Base-by-base conservation (phyloP, 208 protist genomes). In the Balamuthia mandrillaris region DNA sequence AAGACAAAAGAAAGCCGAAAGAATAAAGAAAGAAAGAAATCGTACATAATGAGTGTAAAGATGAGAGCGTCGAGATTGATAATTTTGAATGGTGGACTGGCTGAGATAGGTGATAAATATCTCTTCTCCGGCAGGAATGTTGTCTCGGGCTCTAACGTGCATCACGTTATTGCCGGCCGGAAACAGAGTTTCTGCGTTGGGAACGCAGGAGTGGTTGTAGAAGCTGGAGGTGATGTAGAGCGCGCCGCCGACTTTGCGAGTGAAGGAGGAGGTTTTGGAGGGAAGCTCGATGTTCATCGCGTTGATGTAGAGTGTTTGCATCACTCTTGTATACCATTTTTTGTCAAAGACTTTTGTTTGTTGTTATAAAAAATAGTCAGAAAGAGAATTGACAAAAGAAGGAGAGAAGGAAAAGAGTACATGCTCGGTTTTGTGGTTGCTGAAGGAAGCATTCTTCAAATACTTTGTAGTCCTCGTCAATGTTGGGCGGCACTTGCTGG, bases 191-290 rank as follows among this genome's bases (percentile, higher is more conserved):
- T 42, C 1, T 4, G 60, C 27, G 66, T 75, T 75, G 5, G 66
- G 66, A 21, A 75, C 66, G 27, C 66, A 75, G 18, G 66, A 75
- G 42, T 75, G 66, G 66, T 75, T 75, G 41, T 75, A 75, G 66
- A 75, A 75, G 66, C 42, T 54, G 35, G 66, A 75, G 18, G 52
- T 21, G 31, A 75, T 75, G 66, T 75, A 75, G 66, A 75, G 66
- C 9, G 42, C 66, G 18, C 42, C 66, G 12, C 66, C 66, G 41
- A 75, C 66, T 16, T 75, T 75, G 16, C 52, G 39, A n/a, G 47
- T 37, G 42, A 44, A n/a, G n/a, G n/a, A n/a, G n/a, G n/a, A n/a
- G n/a, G n/a, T n/a, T n/a, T n/a, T 75, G 21, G 66, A 52, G 42
- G 47, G 42, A 21, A 75, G 47, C 42, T 37, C 52, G 4, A 75